Evolutionary conservation across 345 rosid genomes (phyloP), one percentile per base, ranked within the genome.

Genomic region (Alliaria petiolata): DNA sequence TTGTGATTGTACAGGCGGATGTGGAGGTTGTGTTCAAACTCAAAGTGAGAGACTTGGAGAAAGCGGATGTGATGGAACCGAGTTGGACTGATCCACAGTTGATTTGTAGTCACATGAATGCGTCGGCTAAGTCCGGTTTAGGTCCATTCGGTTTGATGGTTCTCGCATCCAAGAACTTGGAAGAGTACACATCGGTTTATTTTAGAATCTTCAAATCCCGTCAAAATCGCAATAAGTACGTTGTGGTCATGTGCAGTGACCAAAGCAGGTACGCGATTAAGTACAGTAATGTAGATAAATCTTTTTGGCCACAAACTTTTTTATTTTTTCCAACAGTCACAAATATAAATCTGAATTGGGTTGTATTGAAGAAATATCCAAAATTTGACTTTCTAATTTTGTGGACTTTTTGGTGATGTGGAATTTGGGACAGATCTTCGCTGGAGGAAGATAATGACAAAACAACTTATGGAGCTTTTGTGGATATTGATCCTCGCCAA

Each of bases 181-280:
- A 78, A 65, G 96, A 92, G 67, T 77, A 84, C 71, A 88, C 90
- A 8, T 78, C 89, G 34, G 82, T 89, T 17, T 89, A 81, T 69
- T 92, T 88, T 34, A 83, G 89, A 74, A 79, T 89, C 57, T 89
- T 88, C 81, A 86, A 81, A 76, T 34, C 71, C 35, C 66, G 60
- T 2, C 43, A 67, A 56, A 43, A 14, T 8, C 22, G 54, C 63
- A 26, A 60, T 52, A 86, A 84, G 64, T 72, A 77, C 72, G 86
- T 76, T 17, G 98, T 90, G 68, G 84, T 92, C 28, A 86, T 92
- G 95, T 89, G 95, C 78, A 86, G 96, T 80, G 98, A 92, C 81
- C 95, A 89, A 75, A 86, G 85, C 91, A 87, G 86, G 65, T 73
- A 76, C 67, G 53, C 5, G n/a, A 60, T 58, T 35, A 46, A 15